Evolutionary conservation across 352 stramenopile genomes (phyloP).

Genomic region (Phytophthora chlamydospora): DNA sequence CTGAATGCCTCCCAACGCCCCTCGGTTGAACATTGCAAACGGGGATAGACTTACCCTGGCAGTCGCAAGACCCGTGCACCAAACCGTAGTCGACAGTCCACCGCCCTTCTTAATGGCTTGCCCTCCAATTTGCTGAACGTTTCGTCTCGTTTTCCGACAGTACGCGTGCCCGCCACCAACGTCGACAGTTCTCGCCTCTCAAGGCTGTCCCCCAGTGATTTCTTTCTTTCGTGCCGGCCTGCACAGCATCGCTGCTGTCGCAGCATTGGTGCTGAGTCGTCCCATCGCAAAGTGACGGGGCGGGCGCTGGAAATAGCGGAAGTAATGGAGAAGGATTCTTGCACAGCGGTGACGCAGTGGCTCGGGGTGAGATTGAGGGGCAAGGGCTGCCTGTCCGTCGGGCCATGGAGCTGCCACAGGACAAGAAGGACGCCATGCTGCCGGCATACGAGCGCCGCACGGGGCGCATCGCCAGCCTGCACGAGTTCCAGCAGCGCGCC

Average conservation of each 20-base stretch:
- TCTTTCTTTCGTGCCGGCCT: constrained; percentile 3
- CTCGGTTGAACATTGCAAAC: too few species aligned
- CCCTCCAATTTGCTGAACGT: background rate
- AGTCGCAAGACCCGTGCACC: background rate
- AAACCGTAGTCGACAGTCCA: background rate
- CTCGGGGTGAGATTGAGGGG: constrained; percentile 19
- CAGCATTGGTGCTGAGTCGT: constrained; percentile 15
- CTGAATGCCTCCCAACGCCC: too few species aligned
- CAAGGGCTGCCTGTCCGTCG: constrained; percentile 14
- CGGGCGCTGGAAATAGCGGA: constrained; percentile 30
- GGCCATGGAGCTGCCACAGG: constrained; percentile 25
- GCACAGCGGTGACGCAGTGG: constrained; percentile 2
- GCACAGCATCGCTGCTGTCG: constrained; percentile 7
- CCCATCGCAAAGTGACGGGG: constrained; percentile 20
- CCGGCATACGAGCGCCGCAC: constrained; percentile 71
- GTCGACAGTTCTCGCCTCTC: background rate
- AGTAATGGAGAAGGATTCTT: constrained; percentile 22
- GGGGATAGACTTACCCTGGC: too few species aligned
- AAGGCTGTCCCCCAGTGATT: constrained; percentile 6
- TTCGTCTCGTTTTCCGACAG: constrained; percentile 1
- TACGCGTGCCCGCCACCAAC: background rate
- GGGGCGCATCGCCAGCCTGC: constrained; percentile 75
- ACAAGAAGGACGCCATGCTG: constrained; percentile 37
- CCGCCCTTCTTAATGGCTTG: too few species aligned
- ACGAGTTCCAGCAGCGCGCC: constrained; percentile 86